Evolutionary conservation across 2,329 filamentous ascomycete species (phyloP), one percentile per base, ranked within the genome.

Genomic region (Penicillium digitatum): DNA sequence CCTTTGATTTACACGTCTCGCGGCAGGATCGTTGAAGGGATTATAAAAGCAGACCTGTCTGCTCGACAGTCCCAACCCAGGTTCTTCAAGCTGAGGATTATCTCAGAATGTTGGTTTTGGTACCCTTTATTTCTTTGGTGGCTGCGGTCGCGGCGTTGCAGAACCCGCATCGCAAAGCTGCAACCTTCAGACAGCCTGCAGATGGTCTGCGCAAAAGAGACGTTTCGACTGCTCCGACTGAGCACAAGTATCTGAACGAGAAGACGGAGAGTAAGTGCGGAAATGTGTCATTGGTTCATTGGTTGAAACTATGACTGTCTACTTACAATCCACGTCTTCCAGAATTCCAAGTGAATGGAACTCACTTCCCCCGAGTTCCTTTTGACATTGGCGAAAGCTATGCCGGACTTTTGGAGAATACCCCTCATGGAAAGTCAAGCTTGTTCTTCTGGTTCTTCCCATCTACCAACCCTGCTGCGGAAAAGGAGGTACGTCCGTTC

Each of bases 261-360:
- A 39, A 52, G 14, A 62, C 58, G 0, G 39, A 63, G 34, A 44
- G 56, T 60, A 35, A 56, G 54, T 58, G 7, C 6, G 26, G 18
- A 44, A 34, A 16, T 4, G 22, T 20, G n/a, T 20, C 3, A 0
- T 18, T 29, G 0, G 8, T 14, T n/a, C n/a, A n/a, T n/a, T n/a
- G n/a, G n/a, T n/a, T n/a, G n/a, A 20, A 14, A 8, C 3, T 18
- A 2, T 16, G 16, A 16, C 12, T 10, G 5, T 20, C 11, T 22
- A 20, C 34, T 48, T 39, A 39, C 34, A 39, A 29, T 5, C 14
- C 4, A 24, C 8, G 9, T 6, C 20, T 18, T 1, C 7, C 57
- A 86, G 83, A 79, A 60, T 89, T 86, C 64, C 78, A 77, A 2
- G 85, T 90, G 47, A 80, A 89, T 62, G 86, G 87, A 1, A 80